Evolutionary conservation across 73 alveolate genomes (phyloP), one percentile per base, ranked within the genome.

Genomic region (Tetrahymena elliotti): DNA sequence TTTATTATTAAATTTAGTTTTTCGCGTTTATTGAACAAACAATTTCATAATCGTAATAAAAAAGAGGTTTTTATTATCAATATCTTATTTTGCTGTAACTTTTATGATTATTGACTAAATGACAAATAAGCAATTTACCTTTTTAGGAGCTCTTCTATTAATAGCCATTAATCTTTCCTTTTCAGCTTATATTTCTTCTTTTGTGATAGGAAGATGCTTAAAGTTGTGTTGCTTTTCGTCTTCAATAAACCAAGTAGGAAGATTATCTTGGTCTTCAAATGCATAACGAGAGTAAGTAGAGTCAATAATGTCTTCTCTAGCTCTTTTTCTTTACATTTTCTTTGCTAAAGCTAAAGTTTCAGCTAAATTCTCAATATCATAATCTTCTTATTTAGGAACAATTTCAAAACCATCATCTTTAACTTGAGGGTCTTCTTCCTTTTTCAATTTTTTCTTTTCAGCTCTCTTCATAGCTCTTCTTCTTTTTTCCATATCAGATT

Each of bases 321-420:
- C 97, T 93, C 98, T 98, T 97, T 98, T 98, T 94, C 99, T 96
- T 53, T 98, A 93, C 99, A 98, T 98, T 93, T 96, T 97, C 97
- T 98, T 98, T 4, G 99, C 99, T 40, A 98, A 96, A n/a, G 99
- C 99, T 53, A 99, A 84, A 83, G 98, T 98, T 96, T 98, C 99
- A 16, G 99, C 99, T 96, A 98, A 97, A 52, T 98, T 99, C 94
- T 98, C 99, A 83, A 99, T 96, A 93, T 98, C 99, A 96, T 97
- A 97, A 84, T 95, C 97, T 33, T 97, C 97, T 37, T 88, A 95
- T 93, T 93, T 95, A 38, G 98, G 97, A 8, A 97, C 99, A 0
- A 94, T 96, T 94, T 97, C 98, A 11, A 97, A 95, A 7, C 93
- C 98, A 83, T 83, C 84, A 52, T 95, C 94, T 35, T 94, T 83